phyloP scores from a whole-genome alignment of 331 rosid genomes.

The Cydonia oblonga region DNA sequence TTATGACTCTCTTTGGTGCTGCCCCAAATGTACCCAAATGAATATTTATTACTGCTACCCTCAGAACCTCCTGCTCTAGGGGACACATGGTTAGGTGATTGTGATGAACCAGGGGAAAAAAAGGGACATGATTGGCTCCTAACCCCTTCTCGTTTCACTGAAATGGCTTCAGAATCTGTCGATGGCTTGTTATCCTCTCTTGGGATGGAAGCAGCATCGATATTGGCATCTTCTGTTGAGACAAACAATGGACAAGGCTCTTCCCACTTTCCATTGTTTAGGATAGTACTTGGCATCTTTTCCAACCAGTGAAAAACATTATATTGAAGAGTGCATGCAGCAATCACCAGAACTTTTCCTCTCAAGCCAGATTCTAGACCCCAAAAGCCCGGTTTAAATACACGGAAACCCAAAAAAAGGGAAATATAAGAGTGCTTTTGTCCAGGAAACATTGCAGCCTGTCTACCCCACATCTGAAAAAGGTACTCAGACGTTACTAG shows the following conservation, averaged over 20 bases:
- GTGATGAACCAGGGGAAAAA: conserved; percentile 33
- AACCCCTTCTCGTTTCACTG: conserved; percentile 32
- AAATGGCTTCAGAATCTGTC: conserved; percentile 24
- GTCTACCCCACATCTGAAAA: conserved; percentile 92
- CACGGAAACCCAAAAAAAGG: conserved; percentile 61
- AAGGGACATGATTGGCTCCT: conserved; percentile 31
- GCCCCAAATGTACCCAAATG: conserved; percentile 91
- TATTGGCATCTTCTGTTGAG: conserved; percentile 43
- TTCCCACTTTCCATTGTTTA: conserved; percentile 59
- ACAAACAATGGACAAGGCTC: conserved; percentile 93
- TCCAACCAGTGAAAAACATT: conserved; percentile 90
- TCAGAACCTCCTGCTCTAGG: conserved; percentile 41
- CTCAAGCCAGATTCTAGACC: conserved; percentile 93
- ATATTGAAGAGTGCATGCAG: conserved; percentile 95
- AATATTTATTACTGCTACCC: conserved; percentile 34
- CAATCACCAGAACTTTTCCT: conserved; percentile 86
- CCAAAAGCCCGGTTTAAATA: conserved; percentile 65
- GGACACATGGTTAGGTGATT: conserved; percentile 31
- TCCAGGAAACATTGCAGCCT: conserved; percentile 88
- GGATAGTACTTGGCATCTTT: conserved; percentile 51
- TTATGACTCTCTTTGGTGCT: conserved; percentile 81
- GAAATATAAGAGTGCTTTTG: conserved; percentile 63
- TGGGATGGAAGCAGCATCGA: conserved; percentile 24
- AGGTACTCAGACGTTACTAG: conserved; percentile 77
- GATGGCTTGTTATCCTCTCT: conserved; percentile 34